Evolutionary conservation across 345 rosid species (phyloP).

Genomic region (Populus alba): DNA sequence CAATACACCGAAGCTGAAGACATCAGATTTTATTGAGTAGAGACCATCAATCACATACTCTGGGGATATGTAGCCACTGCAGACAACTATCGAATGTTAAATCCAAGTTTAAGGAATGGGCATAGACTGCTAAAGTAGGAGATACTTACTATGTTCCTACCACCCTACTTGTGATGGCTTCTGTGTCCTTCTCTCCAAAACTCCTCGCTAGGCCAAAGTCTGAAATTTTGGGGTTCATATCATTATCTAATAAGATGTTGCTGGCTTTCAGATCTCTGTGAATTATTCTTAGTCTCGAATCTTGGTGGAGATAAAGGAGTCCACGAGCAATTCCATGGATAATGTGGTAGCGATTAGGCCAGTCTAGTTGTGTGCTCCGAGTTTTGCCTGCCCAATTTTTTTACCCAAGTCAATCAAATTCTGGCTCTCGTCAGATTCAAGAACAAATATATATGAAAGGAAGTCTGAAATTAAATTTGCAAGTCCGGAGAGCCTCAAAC

Average conservation of each 20-base stretch:
- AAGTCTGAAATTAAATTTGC: background rate
- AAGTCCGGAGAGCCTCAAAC: background rate
- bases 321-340: slow-evolving; percentile 40
- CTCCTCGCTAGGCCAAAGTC: background rate
- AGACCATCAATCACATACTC: background rate
- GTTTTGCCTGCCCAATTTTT: slow-evolving; percentile 24
- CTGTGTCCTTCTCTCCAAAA: background rate
- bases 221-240: slow-evolving; percentile 10
- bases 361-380: slow-evolving; percentile 14
- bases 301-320: slow-evolving; percentile 30
- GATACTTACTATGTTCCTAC: slow-evolving; percentile 6
- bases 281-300: slow-evolving; percentile 35
- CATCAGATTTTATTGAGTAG: background rate
- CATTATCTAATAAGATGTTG: background rate
- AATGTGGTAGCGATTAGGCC: slow-evolving; percentile 24
- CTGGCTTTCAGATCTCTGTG: slow-evolving; percentile 33
- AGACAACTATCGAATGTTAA: background rate
- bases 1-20: background rate
- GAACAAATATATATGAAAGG: background rate
- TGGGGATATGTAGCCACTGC: slow-evolving; percentile 7
- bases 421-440: background rate
- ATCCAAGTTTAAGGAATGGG: background rate
- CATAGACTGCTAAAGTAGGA: background rate
- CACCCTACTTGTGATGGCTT: background rate
- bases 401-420: background rate